These are phyloP conservation scores for Selenicereus undatus DNA, from an alignment of 148 eudicot genomes.

Conservation along the genomic window DNA sequence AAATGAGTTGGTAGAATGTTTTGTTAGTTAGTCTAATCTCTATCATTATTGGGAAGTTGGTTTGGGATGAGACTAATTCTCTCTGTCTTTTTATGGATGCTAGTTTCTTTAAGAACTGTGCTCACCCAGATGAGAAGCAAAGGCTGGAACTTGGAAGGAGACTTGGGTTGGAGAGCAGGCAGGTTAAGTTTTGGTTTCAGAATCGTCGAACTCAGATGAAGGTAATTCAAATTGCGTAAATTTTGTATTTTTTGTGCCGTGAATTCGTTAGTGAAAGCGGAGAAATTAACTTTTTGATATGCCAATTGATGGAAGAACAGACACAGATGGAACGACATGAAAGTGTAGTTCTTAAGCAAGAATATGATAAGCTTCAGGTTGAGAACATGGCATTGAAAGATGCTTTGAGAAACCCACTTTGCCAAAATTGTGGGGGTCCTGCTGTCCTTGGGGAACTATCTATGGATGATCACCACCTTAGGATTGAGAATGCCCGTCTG, in stretches of 20 bases:
- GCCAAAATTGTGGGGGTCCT: constrained; percentile 57
- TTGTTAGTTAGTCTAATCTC: not conserved
- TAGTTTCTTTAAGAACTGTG: constrained; percentile 62
- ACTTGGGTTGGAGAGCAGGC: constrained; percentile 53
- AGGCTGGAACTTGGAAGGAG: constrained; percentile 65
- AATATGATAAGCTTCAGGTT: constrained; percentile 49
- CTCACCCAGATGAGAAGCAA: constrained; percentile 79
- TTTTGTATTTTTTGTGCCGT: constrained; percentile 3
- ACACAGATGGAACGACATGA: constrained; percentile 62
- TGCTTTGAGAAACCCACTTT: constrained; percentile 48
- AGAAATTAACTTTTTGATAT: not conserved
- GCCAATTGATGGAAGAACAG: constrained; percentile 29
- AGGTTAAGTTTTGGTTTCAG: constrained; percentile 94
- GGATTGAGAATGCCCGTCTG: constrained; percentile 56
- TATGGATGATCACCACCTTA: constrained; percentile 43
- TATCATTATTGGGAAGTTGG: constrained; percentile 10
- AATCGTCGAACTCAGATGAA: constrained; percentile 82
- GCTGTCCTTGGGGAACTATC: constrained; percentile 43
- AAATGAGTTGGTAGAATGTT: not conserved
- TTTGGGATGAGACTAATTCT: constrained; percentile 2
- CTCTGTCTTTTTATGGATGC: constrained; percentile 4
- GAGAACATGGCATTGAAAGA: constrained; percentile 65
- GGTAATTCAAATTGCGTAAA: constrained; percentile 37
- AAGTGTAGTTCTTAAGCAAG: constrained; percentile 50
- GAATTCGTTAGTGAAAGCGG: not conserved